phyloP scores from a whole-genome alignment of 2,329 filamentous ascomycete species.

The Hypoxylon sp. region DNA sequence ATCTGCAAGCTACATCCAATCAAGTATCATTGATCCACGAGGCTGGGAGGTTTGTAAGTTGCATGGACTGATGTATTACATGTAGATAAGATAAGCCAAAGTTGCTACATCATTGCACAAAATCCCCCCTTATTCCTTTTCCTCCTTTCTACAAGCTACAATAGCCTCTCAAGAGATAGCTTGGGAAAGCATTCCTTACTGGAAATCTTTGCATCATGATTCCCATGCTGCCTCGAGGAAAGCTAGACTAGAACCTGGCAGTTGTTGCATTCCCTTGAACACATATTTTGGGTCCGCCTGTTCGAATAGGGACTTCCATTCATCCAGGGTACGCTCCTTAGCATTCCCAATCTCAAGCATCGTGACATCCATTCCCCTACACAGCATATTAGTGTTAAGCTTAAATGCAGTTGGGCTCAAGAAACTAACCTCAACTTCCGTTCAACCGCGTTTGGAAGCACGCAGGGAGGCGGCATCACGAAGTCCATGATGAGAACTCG shows the following conservation, averaged over 20 bases:
- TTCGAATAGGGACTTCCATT: slow-evolving; percentile 16
- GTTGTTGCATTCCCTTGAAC: slow-evolving; percentile 6
- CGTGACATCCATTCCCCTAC: slow-evolving; percentile 19
- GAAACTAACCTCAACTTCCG: slow-evolving; percentile 8
- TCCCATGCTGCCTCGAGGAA: slow-evolving; percentile 14
- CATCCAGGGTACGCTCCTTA: slow-evolving; percentile 16
- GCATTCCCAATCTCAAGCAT: slow-evolving; percentile 16
- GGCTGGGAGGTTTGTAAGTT: slow-evolving; percentile 8
- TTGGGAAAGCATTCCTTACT: no score
- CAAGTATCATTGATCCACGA: neutral
- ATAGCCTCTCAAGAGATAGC: slow-evolving; percentile 29
- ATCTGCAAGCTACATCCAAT: slow-evolving; percentile 11
- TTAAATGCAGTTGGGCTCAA: neutral
- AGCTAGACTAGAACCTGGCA: slow-evolving; percentile 3
- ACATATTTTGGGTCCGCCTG: slow-evolving; percentile 3
- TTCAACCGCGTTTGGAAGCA: slow-evolving; percentile 2
- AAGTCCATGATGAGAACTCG: slow-evolving; percentile 8
- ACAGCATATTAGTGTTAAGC: neutral
- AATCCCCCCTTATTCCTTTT: neutral
- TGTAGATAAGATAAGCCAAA: slow-evolving; percentile 20
- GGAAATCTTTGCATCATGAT: no score
- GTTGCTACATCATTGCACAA: no score
- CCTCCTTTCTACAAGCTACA: neutral
- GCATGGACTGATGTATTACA: neutral
- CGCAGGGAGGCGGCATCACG: slow-evolving; percentile 3